Evolutionary conservation across 2,329 filamentous ascomycete genomes (phyloP).

Genomic region (Phaeosphaeriaceae sp.): DNA sequence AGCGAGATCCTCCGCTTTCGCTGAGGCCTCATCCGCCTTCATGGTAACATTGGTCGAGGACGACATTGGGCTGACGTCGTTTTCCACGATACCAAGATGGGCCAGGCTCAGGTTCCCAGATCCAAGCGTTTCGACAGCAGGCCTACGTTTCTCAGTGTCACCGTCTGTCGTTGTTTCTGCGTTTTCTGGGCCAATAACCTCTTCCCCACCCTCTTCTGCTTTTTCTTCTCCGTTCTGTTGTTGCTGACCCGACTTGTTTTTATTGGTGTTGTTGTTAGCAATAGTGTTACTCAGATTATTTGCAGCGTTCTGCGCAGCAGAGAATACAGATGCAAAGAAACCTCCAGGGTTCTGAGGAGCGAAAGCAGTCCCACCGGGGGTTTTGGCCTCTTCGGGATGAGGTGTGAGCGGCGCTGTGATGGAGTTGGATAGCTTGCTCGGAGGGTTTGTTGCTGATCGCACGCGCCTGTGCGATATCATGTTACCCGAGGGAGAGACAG

Average conservation of each 20-base stretch:
- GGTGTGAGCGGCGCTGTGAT: conserved; percentile 72
- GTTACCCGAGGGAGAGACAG: conserved; percentile 69
- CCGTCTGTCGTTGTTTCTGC: conserved; percentile 26
- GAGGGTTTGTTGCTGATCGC: conserved; percentile 64
- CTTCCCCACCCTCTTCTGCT: conserved; percentile 45
- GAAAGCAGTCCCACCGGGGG: conserved; percentile 61
- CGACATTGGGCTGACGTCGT: conserved; percentile 63
- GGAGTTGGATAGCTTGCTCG: conserved; percentile 87
- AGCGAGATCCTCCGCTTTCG: conserved; percentile 65
- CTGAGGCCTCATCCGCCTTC: conserved; percentile 59
- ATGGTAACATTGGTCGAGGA: conserved; percentile 64
- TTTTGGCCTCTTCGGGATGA: conserved; percentile 73
- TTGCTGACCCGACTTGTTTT: conserved; percentile 56
- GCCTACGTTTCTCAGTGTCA: conserved; percentile 59
- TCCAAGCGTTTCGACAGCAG: conserved; percentile 87
- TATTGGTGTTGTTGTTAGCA: conserved; percentile 64
- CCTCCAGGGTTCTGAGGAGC: conserved; percentile 55
- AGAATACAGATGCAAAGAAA: conserved; percentile 94
- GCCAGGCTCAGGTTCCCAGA: conserved; percentile 87
- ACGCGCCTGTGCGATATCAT: conserved; percentile 76
- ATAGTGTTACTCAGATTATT: conserved; percentile 77
- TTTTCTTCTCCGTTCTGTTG: conserved; percentile 38
- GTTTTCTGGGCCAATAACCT: conserved; percentile 49
- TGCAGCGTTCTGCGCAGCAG: conserved; percentile 90
- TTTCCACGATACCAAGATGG: conserved; percentile 79